Base-by-base conservation (phyloP, 371 early-diverging fungal species). In the Lichtheimia ramosa region DNA sequence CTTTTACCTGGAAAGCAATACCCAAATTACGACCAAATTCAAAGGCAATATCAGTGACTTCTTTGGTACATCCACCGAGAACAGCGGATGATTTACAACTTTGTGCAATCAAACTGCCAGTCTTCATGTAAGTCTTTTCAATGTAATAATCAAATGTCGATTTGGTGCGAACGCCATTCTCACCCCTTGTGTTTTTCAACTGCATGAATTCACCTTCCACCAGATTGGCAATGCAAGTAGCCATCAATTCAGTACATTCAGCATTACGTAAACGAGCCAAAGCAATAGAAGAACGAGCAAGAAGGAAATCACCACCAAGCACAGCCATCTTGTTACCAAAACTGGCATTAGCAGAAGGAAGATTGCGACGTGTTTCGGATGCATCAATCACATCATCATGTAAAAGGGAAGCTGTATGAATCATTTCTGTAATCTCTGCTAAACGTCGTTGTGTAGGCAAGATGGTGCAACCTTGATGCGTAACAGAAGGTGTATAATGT, bases 191-290 rank as follows among this genome's bases (percentile, higher is more conserved):
- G 66, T 95, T 92, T 55, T 92, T 84, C 10, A 97, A 76, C 74
- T 98, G 96, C 93, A 96, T 94, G 63, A 98, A 93, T 75, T 97
- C 97, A 20, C 98, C 97, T 71, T 97, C 97, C 0, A 96, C 97
- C 39, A 96, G 70, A 62, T 96, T 90, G 16, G 92, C 87, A 71
- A 98, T 93, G 52, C 94, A 93, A 3, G 96, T 93, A 40, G 95
- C 91, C 73, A 97, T 86, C 51, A 96, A 75, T 62, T 97, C 97
- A 15, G 92, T 94, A 13, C 96, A 96, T 66, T 95, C 93, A 39
- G 92, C 80, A 63, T 94, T 91, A 24, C 93, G 86, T 57, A 98
- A 71, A 15, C 89, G 79, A 0, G 97, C 93, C 43, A 98, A 79
- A 0, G 96, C 93, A 56, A 96, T 75, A 0, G 96, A 96, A 0